Conservation (phyloP, 108 stramenopile genomes). For the Licmophora abbreviata region DNA sequence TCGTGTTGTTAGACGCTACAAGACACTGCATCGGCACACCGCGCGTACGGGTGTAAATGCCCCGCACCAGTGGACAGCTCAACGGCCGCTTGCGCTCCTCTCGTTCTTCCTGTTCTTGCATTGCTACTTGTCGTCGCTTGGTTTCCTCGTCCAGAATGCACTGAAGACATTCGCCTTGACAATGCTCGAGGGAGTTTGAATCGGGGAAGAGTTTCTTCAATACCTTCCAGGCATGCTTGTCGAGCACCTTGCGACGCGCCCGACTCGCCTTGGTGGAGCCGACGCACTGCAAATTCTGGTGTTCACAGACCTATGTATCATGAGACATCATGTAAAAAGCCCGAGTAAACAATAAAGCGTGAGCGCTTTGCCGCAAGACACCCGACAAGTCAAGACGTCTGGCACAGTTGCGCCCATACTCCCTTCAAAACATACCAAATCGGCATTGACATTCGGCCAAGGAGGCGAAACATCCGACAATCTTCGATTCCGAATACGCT, state of each 20-base stretch:
- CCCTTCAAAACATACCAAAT: too few species aligned
- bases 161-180: constrained; percentile 56
- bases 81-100: constrained; percentile 57
- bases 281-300: constrained; percentile 19
- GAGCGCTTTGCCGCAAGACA: too few species aligned
- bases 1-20: constrained; percentile 2
- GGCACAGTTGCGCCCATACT: constrained; percentile 32
- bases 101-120: constrained; percentile 49
- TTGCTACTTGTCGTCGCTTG: constrained; percentile 34
- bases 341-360: too few species aligned
- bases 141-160: constrained; percentile 67
- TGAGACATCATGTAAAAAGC: constrained; percentile 20
- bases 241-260: constrained; percentile 65
- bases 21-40: constrained; percentile 50
- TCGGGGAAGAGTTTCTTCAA: constrained; percentile 79
- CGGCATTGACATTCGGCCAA: constrained; percentile 74
- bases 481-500: constrained; percentile 54
- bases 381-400: constrained; percentile 3
- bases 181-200: constrained; percentile 41
- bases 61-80: constrained; percentile 51
- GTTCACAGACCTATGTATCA: not conserved
- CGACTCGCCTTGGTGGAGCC: constrained; percentile 53
- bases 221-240: constrained; percentile 84
- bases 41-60: constrained; percentile 58
- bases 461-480: constrained; percentile 72